Evolutionary conservation across 345 rosid species (phyloP), one percentile per base, ranked within the genome.

Genomic region (Camelina sativa): DNA sequence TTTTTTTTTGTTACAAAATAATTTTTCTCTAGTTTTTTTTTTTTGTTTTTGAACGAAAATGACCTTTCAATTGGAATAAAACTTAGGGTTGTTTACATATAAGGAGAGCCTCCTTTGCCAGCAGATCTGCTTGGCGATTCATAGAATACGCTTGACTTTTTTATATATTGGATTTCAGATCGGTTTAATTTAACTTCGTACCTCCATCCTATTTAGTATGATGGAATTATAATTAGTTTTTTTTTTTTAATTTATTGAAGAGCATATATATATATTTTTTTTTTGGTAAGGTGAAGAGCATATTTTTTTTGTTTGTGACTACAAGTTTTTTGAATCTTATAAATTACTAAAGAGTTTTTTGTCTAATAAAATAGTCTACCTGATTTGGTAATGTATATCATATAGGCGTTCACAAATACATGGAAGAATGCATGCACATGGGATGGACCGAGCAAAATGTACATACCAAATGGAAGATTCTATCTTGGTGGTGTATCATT

Each of bases 381-480:
- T 32, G 28, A 2, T 55, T 58, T 32, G 22, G 4, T 56, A 57
- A 46, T 28, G 23, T 16, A 22, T 44, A 16, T 44, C 48, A 44
- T 15, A 63, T 19, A 25, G 75, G 60, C 75, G 8, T 71, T 71
- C 51, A 22, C 40, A 23, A 71, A 38, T 13, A 50, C 60, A 7
- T 71, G 75, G 75, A 61, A 71, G 17, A 60, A 61, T 60, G 75
- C 75, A 71, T 71, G 75, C 46, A 11, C 17, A 61, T 71, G 67
- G 59, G 61, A 7, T 13, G 68, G 75, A 22, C 47, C 4, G 7
- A 60, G 67, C 25, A 61, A 19, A 15, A 28, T 71, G n/a, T 60
- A 61, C 17, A 50, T 71, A 48, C 75, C 75, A 1, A 37, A 3
- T 15, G 75, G 68, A 46, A 61, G 7, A 11, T 71, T 60, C n/a